Percentiles rank a stretch among this genome's conserved stretches.
Evolutionary conservation across 2,329 filamentous ascomycete species (phyloP).

Genomic region (Ophiostoma ulmi): DNA sequence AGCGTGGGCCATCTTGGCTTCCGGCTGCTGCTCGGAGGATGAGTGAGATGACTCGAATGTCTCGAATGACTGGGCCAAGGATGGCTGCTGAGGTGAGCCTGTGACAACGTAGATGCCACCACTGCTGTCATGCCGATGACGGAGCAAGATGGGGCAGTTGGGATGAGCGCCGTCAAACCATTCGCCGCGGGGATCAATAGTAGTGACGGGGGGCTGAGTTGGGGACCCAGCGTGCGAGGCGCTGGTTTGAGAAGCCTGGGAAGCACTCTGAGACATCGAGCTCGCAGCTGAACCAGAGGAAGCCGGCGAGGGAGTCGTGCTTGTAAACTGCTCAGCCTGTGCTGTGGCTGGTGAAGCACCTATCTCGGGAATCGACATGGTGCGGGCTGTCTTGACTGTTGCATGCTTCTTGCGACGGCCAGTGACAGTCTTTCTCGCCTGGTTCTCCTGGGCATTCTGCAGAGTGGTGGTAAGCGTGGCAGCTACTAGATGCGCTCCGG

Average conservation of each 20-base stretch:
- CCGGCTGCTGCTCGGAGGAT: background rate
- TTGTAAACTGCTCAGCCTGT: background rate
- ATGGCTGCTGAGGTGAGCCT: background rate
- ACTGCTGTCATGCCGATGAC: constrained; percentile 20
- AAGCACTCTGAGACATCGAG: background rate
- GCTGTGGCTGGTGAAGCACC: background rate
- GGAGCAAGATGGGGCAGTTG: constrained; percentile 8
- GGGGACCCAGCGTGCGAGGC: background rate
- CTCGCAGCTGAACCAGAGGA: background rate
- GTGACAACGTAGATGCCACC: constrained; percentile 21
- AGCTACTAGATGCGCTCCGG: background rate
- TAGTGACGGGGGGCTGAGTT: background rate
- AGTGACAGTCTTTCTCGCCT: background rate
- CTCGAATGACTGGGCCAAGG: background rate
- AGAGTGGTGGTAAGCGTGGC: background rate
- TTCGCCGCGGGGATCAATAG: background rate
- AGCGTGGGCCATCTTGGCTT: background rate
- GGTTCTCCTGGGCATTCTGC: background rate
- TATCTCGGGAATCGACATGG: constrained; percentile 1
- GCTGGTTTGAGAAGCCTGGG: background rate
- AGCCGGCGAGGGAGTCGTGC: background rate
- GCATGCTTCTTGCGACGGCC: background rate
- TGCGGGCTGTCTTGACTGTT: background rate
- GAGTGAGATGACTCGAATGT: background rate
- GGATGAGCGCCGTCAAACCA: constrained; percentile 21